Percentiles rank a stretch among this genome's conserved stretches.
These are phyloP conservation scores for Picea sitchensis DNA, from an alignment of 75 land plant species.

Conservation along the genomic window DNA sequence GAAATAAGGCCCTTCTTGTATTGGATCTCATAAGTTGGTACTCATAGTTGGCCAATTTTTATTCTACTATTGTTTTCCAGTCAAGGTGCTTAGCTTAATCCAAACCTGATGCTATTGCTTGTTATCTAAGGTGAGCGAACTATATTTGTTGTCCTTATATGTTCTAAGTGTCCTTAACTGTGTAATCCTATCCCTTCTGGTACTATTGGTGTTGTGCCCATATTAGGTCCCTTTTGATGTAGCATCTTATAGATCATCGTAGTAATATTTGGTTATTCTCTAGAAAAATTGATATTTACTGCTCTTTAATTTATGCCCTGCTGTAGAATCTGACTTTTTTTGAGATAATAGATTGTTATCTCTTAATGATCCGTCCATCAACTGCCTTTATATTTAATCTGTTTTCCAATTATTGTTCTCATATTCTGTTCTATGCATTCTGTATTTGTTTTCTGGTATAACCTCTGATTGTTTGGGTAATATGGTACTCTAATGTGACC, in stretches of 20 bases:
- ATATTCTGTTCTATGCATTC: not conserved
- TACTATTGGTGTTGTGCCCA: too few species aligned
- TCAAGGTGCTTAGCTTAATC: too few species aligned
- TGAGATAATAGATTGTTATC: not conserved
- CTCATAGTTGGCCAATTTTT: too few species aligned
- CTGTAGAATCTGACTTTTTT: not conserved
- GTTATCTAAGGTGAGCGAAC: too few species aligned
- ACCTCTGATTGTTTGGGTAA: not conserved
- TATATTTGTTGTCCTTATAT: too few species aligned
- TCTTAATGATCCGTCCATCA: not conserved
- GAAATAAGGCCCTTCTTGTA: too few species aligned
- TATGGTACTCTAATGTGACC: not conserved
- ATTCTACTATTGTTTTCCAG: too few species aligned
- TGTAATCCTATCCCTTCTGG: too few species aligned
- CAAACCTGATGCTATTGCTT: too few species aligned
- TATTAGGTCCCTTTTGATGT: not conserved
- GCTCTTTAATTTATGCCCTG: not conserved
- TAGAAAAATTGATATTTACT: not conserved
- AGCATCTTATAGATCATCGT: not conserved
- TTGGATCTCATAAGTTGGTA: too few species aligned
- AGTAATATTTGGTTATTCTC: not conserved
- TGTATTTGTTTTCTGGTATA: not conserved
- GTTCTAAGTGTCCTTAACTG: too few species aligned
- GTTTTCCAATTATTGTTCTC: not conserved
- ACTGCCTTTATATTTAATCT: not conserved